Evolutionary conservation across 225 moss, liverwort and hornwort species (phyloP), one percentile per base, ranked within the genome.

Genomic region (Asterella californica): DNA sequence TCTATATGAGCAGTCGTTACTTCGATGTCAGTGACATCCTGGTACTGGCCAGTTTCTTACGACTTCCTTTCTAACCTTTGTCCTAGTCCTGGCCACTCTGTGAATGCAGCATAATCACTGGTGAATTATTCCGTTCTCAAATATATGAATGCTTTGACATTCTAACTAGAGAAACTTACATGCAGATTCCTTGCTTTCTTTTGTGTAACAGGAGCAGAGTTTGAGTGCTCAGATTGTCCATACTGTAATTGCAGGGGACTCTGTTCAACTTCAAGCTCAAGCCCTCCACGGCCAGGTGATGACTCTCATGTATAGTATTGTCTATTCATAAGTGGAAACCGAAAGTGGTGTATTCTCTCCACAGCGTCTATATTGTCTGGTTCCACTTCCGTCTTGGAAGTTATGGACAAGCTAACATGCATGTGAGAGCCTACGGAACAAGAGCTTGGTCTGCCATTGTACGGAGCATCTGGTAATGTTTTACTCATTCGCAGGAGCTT

Each of bases 151-250:
- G 10, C 14, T 6, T 52, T 52, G 52, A 61, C 60, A 6, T 61
- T 61, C 10, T 61, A 10, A 24, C 4, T 10, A 17, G n/a, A 61
- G 24, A 27, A 61, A 3, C 19, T 22, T 37, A 38, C 7, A 19
- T 19, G 9, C 21, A 21, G 55, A 37, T 2, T 37, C 19, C 19
- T 42, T 37, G 5, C 25, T 25, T n/a, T 47, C 5, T 42, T 42
- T 42, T 42, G 42, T 53, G 38, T 73, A 70, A 78, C 87, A 99
- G 97, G 97, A 99, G 79, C 93, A 95, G 81, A 88, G 86, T 61
- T 83, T 95, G 84, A 99, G 95, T 87, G 90, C 97, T 49, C 91
- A 88, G 82, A 88, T 99, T 82, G 97, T 95, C 48, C 95, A 88
- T 22, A 85, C 86, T 79, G 83, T 99, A 64, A 93, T 99, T 82